phyloP scores from a whole-genome alignment of 2,329 filamentous ascomycete genomes.

The Ophiostoma angusticollis region DNA sequence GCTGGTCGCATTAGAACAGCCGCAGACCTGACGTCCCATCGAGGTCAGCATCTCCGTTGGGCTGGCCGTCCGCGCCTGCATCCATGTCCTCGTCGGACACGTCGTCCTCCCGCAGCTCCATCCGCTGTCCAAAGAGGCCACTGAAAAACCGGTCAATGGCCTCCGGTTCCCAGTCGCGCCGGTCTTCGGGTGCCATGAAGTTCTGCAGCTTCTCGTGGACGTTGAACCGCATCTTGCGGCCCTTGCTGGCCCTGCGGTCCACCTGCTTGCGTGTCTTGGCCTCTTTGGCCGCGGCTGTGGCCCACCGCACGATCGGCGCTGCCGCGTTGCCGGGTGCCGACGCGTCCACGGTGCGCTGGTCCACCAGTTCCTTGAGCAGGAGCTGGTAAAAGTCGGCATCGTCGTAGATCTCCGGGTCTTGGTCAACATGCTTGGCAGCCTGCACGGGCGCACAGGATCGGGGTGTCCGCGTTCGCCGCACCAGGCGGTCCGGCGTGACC shows the following conservation, averaged over 20 bases:
- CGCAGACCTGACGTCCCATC: constrained; percentile 41
- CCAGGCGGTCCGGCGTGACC: constrained; percentile 48
- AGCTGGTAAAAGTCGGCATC: constrained; percentile 92
- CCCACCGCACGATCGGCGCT: constrained; percentile 46
- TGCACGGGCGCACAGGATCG: constrained; percentile 67
- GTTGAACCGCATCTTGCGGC: constrained; percentile 83
- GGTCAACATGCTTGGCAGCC: constrained; percentile 39
- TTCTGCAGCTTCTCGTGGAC: constrained; percentile 97
- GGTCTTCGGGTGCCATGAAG: constrained; percentile 89
- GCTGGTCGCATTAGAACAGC: no score
- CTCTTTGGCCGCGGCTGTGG: constrained; percentile 58
- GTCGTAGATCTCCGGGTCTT: constrained; percentile 63
- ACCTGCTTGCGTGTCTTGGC: constrained; percentile 72
- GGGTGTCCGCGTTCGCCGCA: constrained; percentile 56
- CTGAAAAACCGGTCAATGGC: constrained; percentile 69
- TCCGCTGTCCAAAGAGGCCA: constrained; percentile 59
- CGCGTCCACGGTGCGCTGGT: constrained; percentile 66
- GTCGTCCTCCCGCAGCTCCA: constrained; percentile 49
- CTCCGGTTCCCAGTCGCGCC: constrained; percentile 63
- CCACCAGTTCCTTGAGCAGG: constrained; percentile 82
- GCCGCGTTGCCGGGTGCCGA: constrained; percentile 31
- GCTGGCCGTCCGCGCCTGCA: constrained; percentile 18
- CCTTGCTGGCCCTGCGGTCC: constrained; percentile 91
- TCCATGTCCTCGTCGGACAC: constrained; percentile 31
- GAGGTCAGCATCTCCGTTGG: constrained; percentile 34